Evolutionary conservation across 73 alveolate species (phyloP), one percentile per base, ranked within the genome.

Genomic region (Paramecium sonneborni): DNA sequence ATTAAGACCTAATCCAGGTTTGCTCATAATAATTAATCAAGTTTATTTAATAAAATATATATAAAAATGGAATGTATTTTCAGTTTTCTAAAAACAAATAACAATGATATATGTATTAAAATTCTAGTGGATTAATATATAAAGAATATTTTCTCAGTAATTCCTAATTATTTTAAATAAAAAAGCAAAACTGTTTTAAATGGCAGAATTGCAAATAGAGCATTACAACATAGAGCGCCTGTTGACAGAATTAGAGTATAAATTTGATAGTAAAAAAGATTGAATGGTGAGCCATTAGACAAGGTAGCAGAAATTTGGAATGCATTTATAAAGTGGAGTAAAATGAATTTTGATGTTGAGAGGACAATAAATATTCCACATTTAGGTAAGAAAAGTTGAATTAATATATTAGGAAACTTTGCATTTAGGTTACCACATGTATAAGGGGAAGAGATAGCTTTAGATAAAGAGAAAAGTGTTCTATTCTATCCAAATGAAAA

Each of bases 291-390:
- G 55, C 90, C 90, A 43, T 43, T 43, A 15, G 90, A 79, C n/a
- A 23, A 44, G 18, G 41, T 79, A 23, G 41, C 55, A 3, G 90
- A 79, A 23, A 62, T 68, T 88, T 68, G 87, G 76, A 88, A 88
- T 44, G 57, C 79, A 12, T 43, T 69, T 20, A 39, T 69, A 28
- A 88, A 82, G 26, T 88, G 94, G 94, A 69, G 94, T 44, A 88
- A 88, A 72, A 67, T 57, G 38, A 69, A 88, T 46, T 69, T 88
- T 15, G 94, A 88, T 72, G 79, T 88, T 5, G 94, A 88, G 39
- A 37, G 94, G 37, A 88, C 91, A n/a, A 88, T 88, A 10, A 69
- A 76, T 12, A 70, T 88, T 14, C 94, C 94, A 21, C 41, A 88
- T 48, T 72, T 88, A 21, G 93, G 93, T 86, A 86, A 86, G 23